Conservation (phyloP, 176 grass and related monocot species). For the Tuctoria greenei region DNA sequence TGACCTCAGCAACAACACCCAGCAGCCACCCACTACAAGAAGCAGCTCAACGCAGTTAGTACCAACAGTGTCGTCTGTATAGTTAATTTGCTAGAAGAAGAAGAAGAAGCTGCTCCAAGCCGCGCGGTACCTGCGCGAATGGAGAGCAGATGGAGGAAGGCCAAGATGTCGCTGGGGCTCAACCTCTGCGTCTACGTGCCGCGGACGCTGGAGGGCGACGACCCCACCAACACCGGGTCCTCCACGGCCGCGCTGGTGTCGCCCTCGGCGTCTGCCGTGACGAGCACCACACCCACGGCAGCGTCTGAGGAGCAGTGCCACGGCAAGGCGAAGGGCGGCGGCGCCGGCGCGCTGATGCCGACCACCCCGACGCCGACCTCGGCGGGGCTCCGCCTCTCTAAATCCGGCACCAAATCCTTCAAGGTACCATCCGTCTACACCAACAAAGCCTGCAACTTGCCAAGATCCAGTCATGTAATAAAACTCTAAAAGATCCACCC, state of each 20-base stretch:
- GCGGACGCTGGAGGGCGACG: conserved; percentile 55
- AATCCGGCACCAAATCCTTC: conserved; percentile 80
- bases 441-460: neutral
- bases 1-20: neutral
- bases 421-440: conserved; percentile 51
- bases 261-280: conserved; percentile 46
- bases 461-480: too few species aligned
- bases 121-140: conserved; percentile 25
- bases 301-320: conserved; percentile 19
- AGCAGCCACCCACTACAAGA: conserved; percentile 8
- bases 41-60: neutral
- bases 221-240: conserved; percentile 32
- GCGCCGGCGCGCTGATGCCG: conserved; percentile 62
- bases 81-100: too few species aligned
- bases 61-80: neutral
- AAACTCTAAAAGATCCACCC: conserved; percentile 9
- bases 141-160: conserved; percentile 91
- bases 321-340: conserved; percentile 12
- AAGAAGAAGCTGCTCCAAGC: too few species aligned
- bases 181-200: conserved; percentile 90
- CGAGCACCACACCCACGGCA: conserved; percentile 20
- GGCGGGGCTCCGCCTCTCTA: conserved; percentile 73
- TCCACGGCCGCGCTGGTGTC: conserved; percentile 56
- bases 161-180: conserved; percentile 80
- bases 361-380: conserved; percentile 88